phyloP scores from a whole-genome alignment of 352 stramenopile genomes.

The Phytophthora macrochlamydospora region DNA sequence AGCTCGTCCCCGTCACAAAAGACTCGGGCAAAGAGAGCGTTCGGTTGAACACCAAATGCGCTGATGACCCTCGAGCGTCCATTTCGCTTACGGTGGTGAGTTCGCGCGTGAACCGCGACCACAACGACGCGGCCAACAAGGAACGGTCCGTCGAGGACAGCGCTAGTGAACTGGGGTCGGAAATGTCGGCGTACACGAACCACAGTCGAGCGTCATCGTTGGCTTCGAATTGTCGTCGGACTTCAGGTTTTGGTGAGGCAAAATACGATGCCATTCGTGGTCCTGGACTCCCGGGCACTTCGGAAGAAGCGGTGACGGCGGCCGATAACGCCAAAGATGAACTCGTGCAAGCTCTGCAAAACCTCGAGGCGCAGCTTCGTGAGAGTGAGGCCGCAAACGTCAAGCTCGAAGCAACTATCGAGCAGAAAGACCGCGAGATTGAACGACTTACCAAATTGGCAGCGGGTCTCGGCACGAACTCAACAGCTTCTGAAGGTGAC shows the following conservation, averaged over 20 bases:
- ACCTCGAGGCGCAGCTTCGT: conserved; percentile 58
- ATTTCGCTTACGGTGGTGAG: conserved; percentile 69
- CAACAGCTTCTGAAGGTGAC: conserved; percentile 1
- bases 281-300: conserved; percentile 15
- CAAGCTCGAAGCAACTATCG: conserved; percentile 54
- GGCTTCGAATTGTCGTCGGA: conserved; percentile 28
- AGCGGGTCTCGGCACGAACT: conserved; percentile 38
- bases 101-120: conserved; percentile 41
- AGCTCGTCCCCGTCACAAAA: conserved; percentile 65
- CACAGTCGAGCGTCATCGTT: conserved; percentile 58
- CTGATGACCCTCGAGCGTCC: conserved; percentile 56
- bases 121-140: conserved; percentile 25
- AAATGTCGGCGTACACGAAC: conserved; percentile 63
- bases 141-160: conserved; percentile 60
- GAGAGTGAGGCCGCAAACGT: conserved; percentile 61
- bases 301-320: conserved; percentile 18
- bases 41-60: conserved; percentile 61
- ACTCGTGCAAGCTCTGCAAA: conserved; percentile 48
- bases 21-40: conserved; percentile 71
- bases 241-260: conserved; percentile 3
- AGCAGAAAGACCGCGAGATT: conserved; percentile 55
- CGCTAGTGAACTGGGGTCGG: conserved; percentile 48
- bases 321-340: conserved; percentile 37
- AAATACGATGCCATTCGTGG: conserved; percentile 29
- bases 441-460: conserved; percentile 44